Base-by-base conservation (phyloP, 192 early-diverging fungal species). In the Backusella tuberculispora region DNA sequence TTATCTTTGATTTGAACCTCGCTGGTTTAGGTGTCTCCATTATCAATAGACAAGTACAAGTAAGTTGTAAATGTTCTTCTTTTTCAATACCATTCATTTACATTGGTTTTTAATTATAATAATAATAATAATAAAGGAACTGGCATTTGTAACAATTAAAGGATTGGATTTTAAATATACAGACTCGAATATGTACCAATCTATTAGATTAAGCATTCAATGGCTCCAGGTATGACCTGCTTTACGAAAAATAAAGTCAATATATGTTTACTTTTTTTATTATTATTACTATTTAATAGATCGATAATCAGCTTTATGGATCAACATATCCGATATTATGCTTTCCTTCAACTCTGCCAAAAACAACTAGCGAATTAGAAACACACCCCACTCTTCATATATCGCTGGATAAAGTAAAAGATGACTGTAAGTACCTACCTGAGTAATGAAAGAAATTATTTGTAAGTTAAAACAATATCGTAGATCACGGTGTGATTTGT, bases 281-380 rank as follows among this genome's bases (percentile, higher is more conserved):
- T 60, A 12, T 29, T 44, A 50, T 14, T 7, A 42, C 2, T 6
- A 14, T 19, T 50, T 14, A 38, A 53, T 69, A 96, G 88, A 86
- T 97, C 53, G 95, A 97, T 81, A 96, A 97, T 78, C 95, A 97
- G 80, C 82, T 95, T 8, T 88, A 86, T 38, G 91, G 90, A 40
- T 86, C 89, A 0, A 71, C 90, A 10, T 92, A 90, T 66, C 93
- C 94, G 0, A 96, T 97, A 41, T 85, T 96, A 14, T 71, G 96
- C 26, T 97, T 93, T 68, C 95, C 95, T n/a, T 92, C 94, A 5
- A 89, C 87, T 12, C 77, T 95, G 17, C 89, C 90, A 6, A 90
- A 92, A 53, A 82, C 41, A 12, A 83, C 81, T 15, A 80, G 81
- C 50, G 87, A 88, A 17, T 72, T 64, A 9, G 38, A 46, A 21